phyloP scores from a whole-genome alignment of 495 filamentous ascomycete genomes.

The Talaromyces borbonicus region DNA sequence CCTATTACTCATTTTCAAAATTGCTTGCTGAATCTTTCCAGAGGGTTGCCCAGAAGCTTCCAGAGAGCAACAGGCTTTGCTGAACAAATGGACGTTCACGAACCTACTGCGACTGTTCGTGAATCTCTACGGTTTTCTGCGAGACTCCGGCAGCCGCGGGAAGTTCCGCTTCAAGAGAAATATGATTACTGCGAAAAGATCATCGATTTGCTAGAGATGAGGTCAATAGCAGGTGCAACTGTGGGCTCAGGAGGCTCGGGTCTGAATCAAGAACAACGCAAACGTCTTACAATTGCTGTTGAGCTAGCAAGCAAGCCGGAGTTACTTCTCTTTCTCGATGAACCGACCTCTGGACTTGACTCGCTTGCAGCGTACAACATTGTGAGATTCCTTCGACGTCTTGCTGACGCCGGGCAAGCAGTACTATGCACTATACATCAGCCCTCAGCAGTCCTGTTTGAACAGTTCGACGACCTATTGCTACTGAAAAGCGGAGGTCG shows the following conservation, averaged over 20 bases:
- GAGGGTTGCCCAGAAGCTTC: conserved; percentile 37
- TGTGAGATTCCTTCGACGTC: conserved; percentile 51
- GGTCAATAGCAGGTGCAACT: conserved; percentile 42
- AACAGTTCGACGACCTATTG: conserved; percentile 64
- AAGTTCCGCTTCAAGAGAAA: conserved; percentile 48
- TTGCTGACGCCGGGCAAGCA: conserved; percentile 60
- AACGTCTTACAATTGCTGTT: conserved; percentile 57
- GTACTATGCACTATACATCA: conserved; percentile 78
- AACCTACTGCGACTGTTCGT: conserved; percentile 49
- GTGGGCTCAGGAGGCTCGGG: conserved; percentile 45
- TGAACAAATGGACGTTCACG: conserved; percentile 56
- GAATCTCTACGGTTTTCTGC: conserved; percentile 54
- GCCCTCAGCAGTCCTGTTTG: conserved; percentile 61
- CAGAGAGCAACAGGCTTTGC: conserved; percentile 48
- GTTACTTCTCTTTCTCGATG: conserved; percentile 63
- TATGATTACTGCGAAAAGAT: conserved; percentile 53
- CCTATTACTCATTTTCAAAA: neutral
- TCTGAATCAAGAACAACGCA: conserved; percentile 52
- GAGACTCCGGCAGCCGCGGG: conserved; percentile 46
- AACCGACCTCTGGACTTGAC: conserved; percentile 70
- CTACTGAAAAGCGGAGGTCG: conserved; percentile 60
- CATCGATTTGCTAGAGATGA: conserved; percentile 52
- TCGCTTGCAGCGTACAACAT: conserved; percentile 56
- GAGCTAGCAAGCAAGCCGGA: conserved; percentile 60
- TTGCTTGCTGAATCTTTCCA: neutral